phyloP scores from a whole-genome alignment of 2,329 filamentous ascomycete genomes.

The Cladosporium sp. region DNA sequence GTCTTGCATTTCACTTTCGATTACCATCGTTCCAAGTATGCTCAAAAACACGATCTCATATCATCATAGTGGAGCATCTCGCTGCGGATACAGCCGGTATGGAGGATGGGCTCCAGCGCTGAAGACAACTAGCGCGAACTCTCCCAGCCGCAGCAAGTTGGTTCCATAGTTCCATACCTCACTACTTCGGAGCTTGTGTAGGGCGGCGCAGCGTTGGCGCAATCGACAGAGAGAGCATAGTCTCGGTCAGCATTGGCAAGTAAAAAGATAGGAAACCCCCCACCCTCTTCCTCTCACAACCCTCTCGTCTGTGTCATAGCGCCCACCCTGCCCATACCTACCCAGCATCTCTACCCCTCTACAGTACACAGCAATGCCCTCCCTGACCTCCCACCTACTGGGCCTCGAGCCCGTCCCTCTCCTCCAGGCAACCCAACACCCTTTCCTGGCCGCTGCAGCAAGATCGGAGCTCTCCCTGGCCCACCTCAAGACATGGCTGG shows the following conservation, averaged over 20 bases:
- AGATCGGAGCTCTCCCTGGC: conserved; percentile 55
- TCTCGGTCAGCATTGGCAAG: too few species aligned
- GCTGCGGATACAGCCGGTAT: neutral
- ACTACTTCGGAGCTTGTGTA: neutral
- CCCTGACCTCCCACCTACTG: conserved; percentile 56
- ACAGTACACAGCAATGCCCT: conserved; percentile 30
- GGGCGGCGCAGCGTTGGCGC: neutral
- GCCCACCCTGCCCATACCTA: too few species aligned
- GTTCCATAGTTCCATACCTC: too few species aligned
- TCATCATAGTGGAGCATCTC: neutral
- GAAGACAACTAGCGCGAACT: neutral
- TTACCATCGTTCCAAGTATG: too few species aligned
- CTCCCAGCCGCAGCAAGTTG: neutral
- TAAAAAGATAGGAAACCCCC: too few species aligned
- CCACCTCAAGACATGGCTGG: conserved; percentile 61
- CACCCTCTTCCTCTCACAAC: too few species aligned
- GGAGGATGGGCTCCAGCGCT: neutral
- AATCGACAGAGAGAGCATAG: neutral
- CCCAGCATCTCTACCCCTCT: too few species aligned
- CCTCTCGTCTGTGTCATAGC: too few species aligned
- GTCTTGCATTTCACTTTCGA: too few species aligned
- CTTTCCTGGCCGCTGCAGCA: conserved; percentile 62
- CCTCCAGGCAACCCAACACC: conserved; percentile 57
- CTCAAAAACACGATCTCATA: too few species aligned
- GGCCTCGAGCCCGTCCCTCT: conserved; percentile 44